These are phyloP conservation scores for Globisporangium rhizosaccharum DNA, from an alignment of 352 stramenopile genomes.

Conservation along the genomic window DNA sequence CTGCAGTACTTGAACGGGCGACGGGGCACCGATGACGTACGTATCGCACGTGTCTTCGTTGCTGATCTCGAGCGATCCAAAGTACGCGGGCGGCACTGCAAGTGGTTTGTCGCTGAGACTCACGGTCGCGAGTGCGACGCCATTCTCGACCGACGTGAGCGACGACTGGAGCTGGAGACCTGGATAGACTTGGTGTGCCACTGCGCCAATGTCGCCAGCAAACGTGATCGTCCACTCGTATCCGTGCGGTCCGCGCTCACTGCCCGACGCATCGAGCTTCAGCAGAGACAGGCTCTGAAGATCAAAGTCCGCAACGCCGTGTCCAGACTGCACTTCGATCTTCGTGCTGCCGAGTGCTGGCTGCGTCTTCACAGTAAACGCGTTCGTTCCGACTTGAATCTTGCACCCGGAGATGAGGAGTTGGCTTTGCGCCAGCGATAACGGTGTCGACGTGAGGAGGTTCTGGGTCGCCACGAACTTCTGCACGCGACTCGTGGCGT, in stretches of 20 bases:
- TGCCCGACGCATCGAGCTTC: slow-evolving; percentile 35
- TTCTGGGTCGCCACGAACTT: slow-evolving; percentile 32
- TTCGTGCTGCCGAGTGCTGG: slow-evolving; percentile 25
- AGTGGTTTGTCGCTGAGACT: slow-evolving; percentile 23
- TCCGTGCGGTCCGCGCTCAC: slow-evolving; percentile 31
- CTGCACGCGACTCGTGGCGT: slow-evolving; percentile 24
- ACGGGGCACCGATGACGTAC: slow-evolving; percentile 57
- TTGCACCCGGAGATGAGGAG: slow-evolving; percentile 29
- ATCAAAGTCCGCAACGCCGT: slow-evolving; percentile 25
- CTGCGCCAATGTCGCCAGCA: slow-evolving; percentile 27
- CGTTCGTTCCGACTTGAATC: slow-evolving; percentile 25
- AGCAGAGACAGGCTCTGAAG: slow-evolving; percentile 23
- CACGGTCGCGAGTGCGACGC: slow-evolving; percentile 14
- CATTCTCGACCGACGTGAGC: slow-evolving; percentile 37
- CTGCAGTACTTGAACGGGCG: slow-evolving; percentile 57
- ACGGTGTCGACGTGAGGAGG: slow-evolving; percentile 29
- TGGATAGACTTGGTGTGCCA: slow-evolving; percentile 30
- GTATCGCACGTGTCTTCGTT: slow-evolving; percentile 52
- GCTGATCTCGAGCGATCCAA: slow-evolving; percentile 53
- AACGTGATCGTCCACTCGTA: slow-evolving; percentile 76
- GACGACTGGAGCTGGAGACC: slow-evolving; percentile 48
- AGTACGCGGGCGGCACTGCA: slow-evolving; percentile 28
- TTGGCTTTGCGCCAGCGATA: slow-evolving; percentile 28
- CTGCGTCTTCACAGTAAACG: slow-evolving; percentile 39
- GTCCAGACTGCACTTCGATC: slow-evolving; percentile 39